These are phyloP conservation scores for Aureobasidium uvarum DNA, from an alignment of 2,329 filamentous ascomycete genomes.

Conservation along the genomic window DNA sequence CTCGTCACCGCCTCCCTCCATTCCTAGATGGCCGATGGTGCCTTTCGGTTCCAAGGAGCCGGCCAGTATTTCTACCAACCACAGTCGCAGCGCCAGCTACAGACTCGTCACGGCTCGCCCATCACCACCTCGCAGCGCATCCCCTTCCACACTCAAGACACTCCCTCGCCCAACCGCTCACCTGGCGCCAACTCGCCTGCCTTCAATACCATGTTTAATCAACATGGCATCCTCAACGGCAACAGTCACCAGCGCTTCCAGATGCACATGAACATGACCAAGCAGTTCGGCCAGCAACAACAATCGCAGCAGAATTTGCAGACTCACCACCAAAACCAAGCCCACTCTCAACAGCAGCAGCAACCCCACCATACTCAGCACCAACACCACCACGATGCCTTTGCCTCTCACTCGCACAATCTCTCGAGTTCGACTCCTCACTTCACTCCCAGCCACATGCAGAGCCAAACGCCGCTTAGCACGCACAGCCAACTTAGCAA, in stretches of 20 bases:
- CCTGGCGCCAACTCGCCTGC: conserved; percentile 54
- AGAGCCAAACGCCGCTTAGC: conserved; percentile 58
- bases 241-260: conserved; percentile 58
- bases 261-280: conserved; percentile 61
- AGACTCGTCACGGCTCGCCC: conserved; percentile 50
- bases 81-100: conserved; percentile 47
- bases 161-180: conserved; percentile 58
- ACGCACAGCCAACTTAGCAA: conserved; percentile 58
- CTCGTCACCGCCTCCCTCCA: conserved; percentile 40
- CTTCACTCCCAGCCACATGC: conserved; percentile 58
- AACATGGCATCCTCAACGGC: conserved; percentile 74
- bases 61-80: conserved; percentile 60
- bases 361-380: conserved; percentile 46
- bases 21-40: conserved; percentile 68
- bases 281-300: conserved; percentile 65
- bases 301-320: conserved; percentile 36
- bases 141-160: conserved; percentile 50
- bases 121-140: conserved; percentile 35
- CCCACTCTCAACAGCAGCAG: conserved; percentile 51
- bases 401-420: conserved; percentile 61
- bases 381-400: conserved; percentile 57
- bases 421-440: conserved; percentile 65
- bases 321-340: conserved; percentile 42
- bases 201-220: conserved; percentile 66
- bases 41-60: conserved; percentile 61